Base-by-base conservation (phyloP, 257 asterid species). In the Knoxia roxburghii region DNA sequence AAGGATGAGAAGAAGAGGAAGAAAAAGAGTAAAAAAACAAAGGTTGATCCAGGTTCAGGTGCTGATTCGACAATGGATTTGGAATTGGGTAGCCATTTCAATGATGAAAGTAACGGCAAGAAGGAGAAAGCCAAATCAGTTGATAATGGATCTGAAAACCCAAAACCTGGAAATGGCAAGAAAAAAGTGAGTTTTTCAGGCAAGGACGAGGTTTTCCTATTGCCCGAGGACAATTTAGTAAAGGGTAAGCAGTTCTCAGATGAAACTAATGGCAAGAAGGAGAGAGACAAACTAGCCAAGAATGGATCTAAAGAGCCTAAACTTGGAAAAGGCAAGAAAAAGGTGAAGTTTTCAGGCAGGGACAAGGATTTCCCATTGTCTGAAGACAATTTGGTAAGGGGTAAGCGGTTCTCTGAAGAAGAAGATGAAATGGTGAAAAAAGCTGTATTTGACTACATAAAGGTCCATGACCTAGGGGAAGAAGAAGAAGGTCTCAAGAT, bases 351-450 rank as follows among this genome's bases (percentile, higher is more conserved):
- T n/a, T n/a, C n/a, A n/a, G n/a, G n/a, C n/a, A n/a, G n/a, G n/a
- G n/a, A n/a, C n/a, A n/a, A n/a, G n/a, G n/a, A n/a, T n/a, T n/a
- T n/a, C n/a, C n/a, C n/a, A n/a, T n/a, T n/a, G n/a, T n/a, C n/a
- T n/a, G n/a, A n/a, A n/a, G n/a, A n/a, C n/a, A n/a, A n/a, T n/a
- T n/a, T n/a, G n/a, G n/a, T n/a, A n/a, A n/a, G n/a, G n/a, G n/a
- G n/a, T n/a, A n/a, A n/a, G n/a, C n/a, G n/a, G n/a, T n/a, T n/a
- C n/a, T n/a, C 81, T 15, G 20, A 26, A 54, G 75, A 57, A 64
- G 81, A 77, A 64, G 78, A 68, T 68, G 72, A 72, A 56, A 67
- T 72, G 52, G 61, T 77, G 39, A 68, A 26, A 51, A 72, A 56
- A 58, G 81, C 81, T 23, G 72, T 77, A 41, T n/a, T 35, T 50